A percentile compares a stretch with the other conserved stretches of the same genome.
Evolutionary conservation across 805 yeast genomes (phyloP).

Genomic region (Torulaspora franciscae): DNA sequence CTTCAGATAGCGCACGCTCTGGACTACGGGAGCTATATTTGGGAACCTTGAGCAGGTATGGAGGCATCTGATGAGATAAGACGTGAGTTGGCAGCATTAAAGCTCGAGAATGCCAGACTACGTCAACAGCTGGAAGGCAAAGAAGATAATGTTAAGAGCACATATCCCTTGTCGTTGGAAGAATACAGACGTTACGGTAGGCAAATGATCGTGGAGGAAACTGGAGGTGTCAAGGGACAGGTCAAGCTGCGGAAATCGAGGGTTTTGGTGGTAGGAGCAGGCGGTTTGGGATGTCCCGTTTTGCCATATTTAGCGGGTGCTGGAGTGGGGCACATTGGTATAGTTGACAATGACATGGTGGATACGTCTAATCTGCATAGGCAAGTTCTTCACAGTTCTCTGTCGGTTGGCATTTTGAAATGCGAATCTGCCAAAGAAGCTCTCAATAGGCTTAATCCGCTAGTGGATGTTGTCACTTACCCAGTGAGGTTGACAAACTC

Average conservation of each 20-base stretch:
- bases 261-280: constrained; percentile 87
- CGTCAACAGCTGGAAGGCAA: constrained; percentile 14
- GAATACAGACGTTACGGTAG: constrained; percentile 87
- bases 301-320: constrained; percentile 78
- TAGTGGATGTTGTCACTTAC: constrained; percentile 51
- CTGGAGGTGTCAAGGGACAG: constrained; percentile 57
- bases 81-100: constrained; percentile 25
- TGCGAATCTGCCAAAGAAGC: constrained; percentile 70
- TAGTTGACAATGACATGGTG: constrained; percentile 81
- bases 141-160: neutral
- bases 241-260: constrained; percentile 49
- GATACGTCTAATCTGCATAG: constrained; percentile 84
- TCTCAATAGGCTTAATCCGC: constrained; percentile 58
- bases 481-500: constrained; percentile 45
- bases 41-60: neutral
- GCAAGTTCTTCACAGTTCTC: constrained; percentile 73
- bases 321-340: constrained; percentile 81
- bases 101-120: constrained; percentile 28
- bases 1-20: neutral
- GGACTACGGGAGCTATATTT: neutral
- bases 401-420: constrained; percentile 62
- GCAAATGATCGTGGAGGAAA: constrained; percentile 86
- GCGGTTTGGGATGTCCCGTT: constrained; percentile 95
- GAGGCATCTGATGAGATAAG: constrained; percentile 7
- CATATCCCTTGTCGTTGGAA: constrained; percentile 41